These are phyloP conservation scores for Colletotrichum zoysiae DNA, from an alignment of 2,329 filamentous ascomycete genomes.

Conservation along the genomic window DNA sequence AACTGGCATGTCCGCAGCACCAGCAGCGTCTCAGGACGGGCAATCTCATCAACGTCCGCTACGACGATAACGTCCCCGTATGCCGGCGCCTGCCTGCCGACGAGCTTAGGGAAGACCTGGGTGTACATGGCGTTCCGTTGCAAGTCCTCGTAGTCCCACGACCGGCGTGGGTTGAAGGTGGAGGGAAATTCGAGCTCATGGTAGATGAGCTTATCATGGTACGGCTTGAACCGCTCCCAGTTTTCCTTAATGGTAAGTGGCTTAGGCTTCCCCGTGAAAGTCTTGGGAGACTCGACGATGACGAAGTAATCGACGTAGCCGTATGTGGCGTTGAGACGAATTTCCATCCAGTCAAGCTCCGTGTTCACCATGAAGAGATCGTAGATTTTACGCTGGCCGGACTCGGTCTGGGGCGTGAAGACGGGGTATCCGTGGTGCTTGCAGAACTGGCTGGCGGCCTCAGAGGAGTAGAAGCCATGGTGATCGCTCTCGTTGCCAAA, in stretches of 20 bases:
- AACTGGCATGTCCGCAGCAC: constrained; percentile 65
- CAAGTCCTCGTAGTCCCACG: constrained; percentile 66
- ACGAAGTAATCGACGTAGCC: constrained; percentile 74
- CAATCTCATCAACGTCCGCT: constrained; percentile 72
- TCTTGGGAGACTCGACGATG: constrained; percentile 69
- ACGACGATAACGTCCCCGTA: constrained; percentile 69
- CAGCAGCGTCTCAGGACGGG: constrained; percentile 62
- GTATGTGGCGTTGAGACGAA: constrained; percentile 70
- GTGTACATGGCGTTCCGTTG: constrained; percentile 69
- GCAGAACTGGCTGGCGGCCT: constrained; percentile 49
- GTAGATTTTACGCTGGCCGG: constrained; percentile 63
- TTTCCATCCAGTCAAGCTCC: constrained; percentile 75
- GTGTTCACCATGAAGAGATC: constrained; percentile 73
- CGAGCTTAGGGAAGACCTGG: constrained; percentile 65
- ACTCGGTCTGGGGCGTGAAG: constrained; percentile 45
- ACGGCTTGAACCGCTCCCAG: constrained; percentile 64
- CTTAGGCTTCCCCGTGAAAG: constrained; percentile 70
- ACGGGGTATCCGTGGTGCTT: constrained; percentile 50
- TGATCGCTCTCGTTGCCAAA: constrained; percentile 26
- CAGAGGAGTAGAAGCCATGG: constrained; percentile 47
- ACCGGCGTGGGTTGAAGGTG: constrained; percentile 39
- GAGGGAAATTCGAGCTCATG: constrained; percentile 48
- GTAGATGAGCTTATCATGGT: constrained; percentile 72
- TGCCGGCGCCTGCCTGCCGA: constrained; percentile 55
- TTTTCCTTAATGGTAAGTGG: constrained; percentile 66